Percentiles rank a stretch among this genome's conserved stretches.
Evolutionary conservation across 257 asterid species (phyloP).

Genomic region (Capsicum baccatum): DNA sequence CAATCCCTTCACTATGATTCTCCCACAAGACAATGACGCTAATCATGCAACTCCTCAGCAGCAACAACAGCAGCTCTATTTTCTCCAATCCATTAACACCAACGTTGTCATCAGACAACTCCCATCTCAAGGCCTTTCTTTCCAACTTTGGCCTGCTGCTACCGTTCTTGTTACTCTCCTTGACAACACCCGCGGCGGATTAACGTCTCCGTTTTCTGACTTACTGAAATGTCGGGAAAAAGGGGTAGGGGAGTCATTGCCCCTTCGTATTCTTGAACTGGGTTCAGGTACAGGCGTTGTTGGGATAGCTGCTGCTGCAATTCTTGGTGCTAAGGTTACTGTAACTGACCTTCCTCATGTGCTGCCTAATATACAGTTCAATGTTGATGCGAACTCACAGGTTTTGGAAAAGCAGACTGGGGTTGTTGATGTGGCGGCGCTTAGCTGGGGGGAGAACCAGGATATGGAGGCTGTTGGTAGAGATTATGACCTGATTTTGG

Average conservation of each 20-base stretch:
- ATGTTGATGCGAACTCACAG: constrained; percentile 63
- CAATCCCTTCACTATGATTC: constrained; percentile 42
- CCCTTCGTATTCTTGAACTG: constrained; percentile 74
- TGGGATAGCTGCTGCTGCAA: constrained; percentile 87
- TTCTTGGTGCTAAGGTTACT: constrained; percentile 71
- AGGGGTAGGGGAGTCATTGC: not conserved
- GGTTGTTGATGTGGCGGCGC: constrained; percentile 50
- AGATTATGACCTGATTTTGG: constrained; percentile 68
- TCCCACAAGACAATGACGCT: not conserved
- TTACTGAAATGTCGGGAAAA: constrained; percentile 28
- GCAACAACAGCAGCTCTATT: constrained; percentile 35
- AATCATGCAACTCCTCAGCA: not conserved
- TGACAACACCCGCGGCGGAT: constrained; percentile 44
- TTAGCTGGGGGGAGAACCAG: constrained; percentile 69
- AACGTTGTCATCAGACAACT: constrained; percentile 58
- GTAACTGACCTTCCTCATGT: constrained; percentile 89
- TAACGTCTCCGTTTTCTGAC: constrained; percentile 40
- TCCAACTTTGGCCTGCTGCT: constrained; percentile 99
- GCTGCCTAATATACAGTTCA: constrained; percentile 66
- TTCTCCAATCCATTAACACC: constrained; percentile 59
- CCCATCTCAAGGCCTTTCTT: constrained; percentile 83
- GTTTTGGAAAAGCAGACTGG: constrained; percentile 52
- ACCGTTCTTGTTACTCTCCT: constrained; percentile 69
- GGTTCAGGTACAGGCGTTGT: constrained; percentile 95
- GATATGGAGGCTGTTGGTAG: constrained; percentile 66